Percentiles rank a stretch among this genome's conserved stretches.
These are phyloP conservation scores for Trypanosoma congolense DNA, from an alignment of 208 protist species.

Conservation along the genomic window DNA sequence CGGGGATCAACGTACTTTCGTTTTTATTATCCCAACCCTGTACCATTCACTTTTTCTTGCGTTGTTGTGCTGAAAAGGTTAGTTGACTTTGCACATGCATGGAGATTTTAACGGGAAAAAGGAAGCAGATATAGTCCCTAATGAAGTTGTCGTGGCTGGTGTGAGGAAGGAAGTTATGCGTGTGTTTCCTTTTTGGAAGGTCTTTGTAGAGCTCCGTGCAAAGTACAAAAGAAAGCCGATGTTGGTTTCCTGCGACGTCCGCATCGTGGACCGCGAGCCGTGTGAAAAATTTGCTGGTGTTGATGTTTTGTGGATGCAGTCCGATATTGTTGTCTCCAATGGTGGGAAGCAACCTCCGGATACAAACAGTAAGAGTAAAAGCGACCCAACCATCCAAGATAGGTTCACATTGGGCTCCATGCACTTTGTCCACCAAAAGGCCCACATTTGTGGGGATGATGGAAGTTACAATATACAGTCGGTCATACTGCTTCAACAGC, in stretches of 20 bases:
- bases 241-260: slow-evolving; percentile 27
- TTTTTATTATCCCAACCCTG: too few relatives aligned
- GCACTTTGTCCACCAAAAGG: slow-evolving; percentile 74
- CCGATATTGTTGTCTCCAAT: slow-evolving; percentile 25
- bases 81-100: neutral
- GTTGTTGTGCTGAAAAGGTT: too few relatives aligned
- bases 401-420: slow-evolving; percentile 41
- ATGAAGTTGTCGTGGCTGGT: slow-evolving; percentile 27
- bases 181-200: slow-evolving; percentile 66
- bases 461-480: slow-evolving; percentile 74
- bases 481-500: slow-evolving; percentile 44
- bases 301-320: slow-evolving; percentile 63
- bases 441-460: slow-evolving; percentile 25
- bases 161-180: slow-evolving; percentile 52
- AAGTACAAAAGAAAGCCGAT: slow-evolving; percentile 20
- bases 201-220: slow-evolving; percentile 40
- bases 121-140: slow-evolving; percentile 17
- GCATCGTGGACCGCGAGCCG: slow-evolving; percentile 30
- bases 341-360: slow-evolving; percentile 2
- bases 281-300: slow-evolving; percentile 52
- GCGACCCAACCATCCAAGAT: slow-evolving; percentile 11
- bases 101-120: neutral
- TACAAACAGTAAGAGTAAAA: neutral
- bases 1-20: too few relatives aligned
- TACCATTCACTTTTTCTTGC: too few relatives aligned